These are phyloP conservation scores for Ophiostoma montium DNA, from an alignment of 2,329 filamentous ascomycete species.

Conservation along the genomic window DNA sequence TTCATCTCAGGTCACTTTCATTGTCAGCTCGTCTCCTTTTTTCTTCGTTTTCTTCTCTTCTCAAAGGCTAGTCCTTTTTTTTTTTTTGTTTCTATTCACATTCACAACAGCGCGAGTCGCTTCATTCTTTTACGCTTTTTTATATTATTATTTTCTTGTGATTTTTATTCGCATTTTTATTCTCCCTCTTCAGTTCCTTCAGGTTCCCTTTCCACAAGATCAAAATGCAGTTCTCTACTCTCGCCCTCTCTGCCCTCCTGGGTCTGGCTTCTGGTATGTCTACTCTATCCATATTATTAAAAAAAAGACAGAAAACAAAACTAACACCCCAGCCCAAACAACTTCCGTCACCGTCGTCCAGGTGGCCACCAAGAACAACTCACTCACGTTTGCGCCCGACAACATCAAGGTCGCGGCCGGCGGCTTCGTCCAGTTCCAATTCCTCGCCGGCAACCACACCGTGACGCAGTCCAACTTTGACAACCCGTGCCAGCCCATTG, in stretches of 20 bases:
- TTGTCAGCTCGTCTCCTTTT: slow-evolving; percentile 9
- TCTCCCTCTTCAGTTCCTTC: slow-evolving; percentile 9
- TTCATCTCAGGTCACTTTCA: slow-evolving; percentile 5
- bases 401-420: slow-evolving; percentile 49
- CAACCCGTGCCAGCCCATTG: slow-evolving; percentile 15
- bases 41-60: slow-evolving; percentile 18
- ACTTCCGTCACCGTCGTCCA: slow-evolving; percentile 44
- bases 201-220: slow-evolving; percentile 10
- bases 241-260: slow-evolving; percentile 33
- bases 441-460: slow-evolving; percentile 58
- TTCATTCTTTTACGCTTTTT: slow-evolving; percentile 16
- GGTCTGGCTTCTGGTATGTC: slow-evolving; percentile 30
- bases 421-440: slow-evolving; percentile 53
- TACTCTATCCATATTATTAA: background rate
- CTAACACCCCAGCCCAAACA: slow-evolving; percentile 15
- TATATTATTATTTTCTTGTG: background rate
- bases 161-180: slow-evolving; percentile 6
- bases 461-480: slow-evolving; percentile 61
- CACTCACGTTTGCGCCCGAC: slow-evolving; percentile 50
- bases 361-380: slow-evolving; percentile 32
- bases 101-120: slow-evolving; percentile 31
- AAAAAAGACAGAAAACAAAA: slow-evolving; percentile 6
- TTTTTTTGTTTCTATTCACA: slow-evolving; percentile 13
- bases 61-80: slow-evolving; percentile 33
- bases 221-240: slow-evolving; percentile 39